Conservation (phyloP, 306 rosid genomes). For the Inga leiocalycina region DNA sequence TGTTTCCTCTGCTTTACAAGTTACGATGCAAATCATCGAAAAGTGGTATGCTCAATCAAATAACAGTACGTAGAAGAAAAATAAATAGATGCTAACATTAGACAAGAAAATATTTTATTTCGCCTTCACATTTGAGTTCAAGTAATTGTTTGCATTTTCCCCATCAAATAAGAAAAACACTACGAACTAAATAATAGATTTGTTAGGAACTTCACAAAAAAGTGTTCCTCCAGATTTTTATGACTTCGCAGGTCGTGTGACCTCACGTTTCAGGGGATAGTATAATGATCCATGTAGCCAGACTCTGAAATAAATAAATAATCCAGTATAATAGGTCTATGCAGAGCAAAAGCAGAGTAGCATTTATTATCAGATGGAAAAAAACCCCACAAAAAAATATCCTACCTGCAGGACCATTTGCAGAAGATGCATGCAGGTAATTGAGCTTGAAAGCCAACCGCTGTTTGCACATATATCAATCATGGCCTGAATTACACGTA, state of each 20-base stretch:
- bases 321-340: neutral
- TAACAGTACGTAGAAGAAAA: neutral
- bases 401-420: slow-evolving; percentile 98
- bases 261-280: neutral
- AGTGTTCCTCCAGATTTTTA: neutral
- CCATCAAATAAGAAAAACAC: neutral
- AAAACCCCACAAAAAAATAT: slow-evolving; percentile 4
- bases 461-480: slow-evolving; percentile 96
- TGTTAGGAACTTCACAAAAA: neutral
- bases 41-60: neutral
- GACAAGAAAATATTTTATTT: slow-evolving; percentile 2
- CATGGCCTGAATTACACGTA: slow-evolving; percentile 97
- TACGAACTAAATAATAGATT: neutral
- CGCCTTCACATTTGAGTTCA: slow-evolving; percentile 10
- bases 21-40: neutral
- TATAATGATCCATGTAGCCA: neutral
- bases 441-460: slow-evolving; percentile 92
- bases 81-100: neutral
- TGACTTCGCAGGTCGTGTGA: neutral
- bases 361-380: neutral
- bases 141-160: slow-evolving; percentile 3
- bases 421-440: slow-evolving; percentile 91
- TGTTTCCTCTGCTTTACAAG: neutral
- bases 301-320: slow-evolving; percentile 2
- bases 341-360: neutral